Conservation (phyloP, 2,329 filamentous ascomycete genomes). For the Rhexocercosporidium sp. region DNA sequence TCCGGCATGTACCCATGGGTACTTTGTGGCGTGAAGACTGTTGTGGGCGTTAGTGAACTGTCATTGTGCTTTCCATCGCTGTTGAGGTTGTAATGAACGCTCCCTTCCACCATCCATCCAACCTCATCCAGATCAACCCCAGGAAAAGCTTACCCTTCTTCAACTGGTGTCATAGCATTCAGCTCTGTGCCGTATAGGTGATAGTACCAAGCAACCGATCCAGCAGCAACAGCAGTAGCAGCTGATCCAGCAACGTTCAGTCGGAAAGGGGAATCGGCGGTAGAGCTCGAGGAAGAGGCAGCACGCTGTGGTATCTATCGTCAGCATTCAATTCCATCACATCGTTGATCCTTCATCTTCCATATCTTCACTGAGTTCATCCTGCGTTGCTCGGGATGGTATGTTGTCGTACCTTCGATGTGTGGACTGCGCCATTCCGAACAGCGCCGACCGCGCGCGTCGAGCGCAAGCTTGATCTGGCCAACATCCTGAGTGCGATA, state of each 20-base stretch:
- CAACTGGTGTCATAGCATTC: constrained; percentile 87
- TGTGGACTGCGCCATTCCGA: constrained; percentile 73
- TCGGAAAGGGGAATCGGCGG: constrained; percentile 76
- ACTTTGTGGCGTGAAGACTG: constrained; percentile 88
- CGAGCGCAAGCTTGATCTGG: constrained; percentile 88
- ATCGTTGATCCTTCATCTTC: background rate
- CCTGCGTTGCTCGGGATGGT: constrained; percentile 43
- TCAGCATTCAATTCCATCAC: constrained; percentile 44
- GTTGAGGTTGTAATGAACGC: constrained; percentile 21
- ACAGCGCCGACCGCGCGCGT: constrained; percentile 83
- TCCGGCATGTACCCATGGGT: constrained; percentile 95
- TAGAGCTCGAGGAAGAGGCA: constrained; percentile 73
- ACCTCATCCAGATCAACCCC: constrained; percentile 1
- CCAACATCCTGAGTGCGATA: constrained; percentile 75
- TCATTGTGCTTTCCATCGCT: background rate
- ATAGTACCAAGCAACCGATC: constrained; percentile 96
- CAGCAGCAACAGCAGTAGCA: constrained; percentile 84
- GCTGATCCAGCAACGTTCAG: constrained; percentile 86
- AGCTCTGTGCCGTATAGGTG: constrained; percentile 90
- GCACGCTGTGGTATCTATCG: constrained; percentile 56
- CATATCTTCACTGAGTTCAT: constrained; percentile 29
- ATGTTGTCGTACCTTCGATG: constrained; percentile 73
- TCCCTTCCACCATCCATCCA: constrained; percentile 20
- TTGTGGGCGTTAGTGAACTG: constrained; percentile 38
- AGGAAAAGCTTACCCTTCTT: constrained; percentile 88